phyloP scores from a whole-genome alignment of 768 basidiomycete species.

The Melanogaster broomeanus region DNA sequence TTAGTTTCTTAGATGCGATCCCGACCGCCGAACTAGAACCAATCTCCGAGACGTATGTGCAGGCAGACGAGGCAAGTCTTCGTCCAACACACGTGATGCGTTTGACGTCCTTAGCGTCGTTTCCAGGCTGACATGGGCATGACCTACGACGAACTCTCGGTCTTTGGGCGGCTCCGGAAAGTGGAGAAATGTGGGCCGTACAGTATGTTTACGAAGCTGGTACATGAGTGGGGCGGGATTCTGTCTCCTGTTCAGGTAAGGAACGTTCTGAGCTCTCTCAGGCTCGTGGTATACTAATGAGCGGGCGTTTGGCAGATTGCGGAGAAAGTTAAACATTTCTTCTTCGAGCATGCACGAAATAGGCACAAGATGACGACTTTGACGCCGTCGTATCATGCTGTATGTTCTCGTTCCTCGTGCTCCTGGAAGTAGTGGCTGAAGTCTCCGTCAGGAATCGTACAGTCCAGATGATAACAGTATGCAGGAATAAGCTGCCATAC shows the following conservation, averaged over 20 bases:
- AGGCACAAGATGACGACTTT: conserved; percentile 98
- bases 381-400: conserved; percentile 93
- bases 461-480: conserved; percentile 95
- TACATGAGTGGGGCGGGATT: conserved; percentile 89
- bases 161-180: conserved; percentile 92
- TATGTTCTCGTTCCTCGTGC: conserved; percentile 38
- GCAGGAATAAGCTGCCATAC: conserved; percentile 21
- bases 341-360: conserved; percentile 95
- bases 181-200: conserved; percentile 98
- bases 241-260: conserved; percentile 81
- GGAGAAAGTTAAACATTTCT: conserved; percentile 96
- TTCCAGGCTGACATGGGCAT: conserved; percentile 95
- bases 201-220: conserved; percentile 94
- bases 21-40: conserved; percentile 98
- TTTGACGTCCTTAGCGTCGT: conserved; percentile 1
- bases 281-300: not conserved
- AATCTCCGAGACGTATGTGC: conserved; percentile 90
- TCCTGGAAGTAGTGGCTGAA: not conserved
- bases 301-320: conserved; percentile 65
- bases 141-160: conserved; percentile 96
- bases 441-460: conserved; percentile 74
- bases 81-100: not conserved
- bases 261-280: not conserved
- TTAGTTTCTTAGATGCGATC: conserved; percentile 86
- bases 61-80: conserved; percentile 82